A percentile compares a stretch with the other conserved stretches of the same genome.
Evolutionary conservation across 2,329 filamentous ascomycete genomes (phyloP).

Genomic region (Botryosphaeria dothidea): DNA sequence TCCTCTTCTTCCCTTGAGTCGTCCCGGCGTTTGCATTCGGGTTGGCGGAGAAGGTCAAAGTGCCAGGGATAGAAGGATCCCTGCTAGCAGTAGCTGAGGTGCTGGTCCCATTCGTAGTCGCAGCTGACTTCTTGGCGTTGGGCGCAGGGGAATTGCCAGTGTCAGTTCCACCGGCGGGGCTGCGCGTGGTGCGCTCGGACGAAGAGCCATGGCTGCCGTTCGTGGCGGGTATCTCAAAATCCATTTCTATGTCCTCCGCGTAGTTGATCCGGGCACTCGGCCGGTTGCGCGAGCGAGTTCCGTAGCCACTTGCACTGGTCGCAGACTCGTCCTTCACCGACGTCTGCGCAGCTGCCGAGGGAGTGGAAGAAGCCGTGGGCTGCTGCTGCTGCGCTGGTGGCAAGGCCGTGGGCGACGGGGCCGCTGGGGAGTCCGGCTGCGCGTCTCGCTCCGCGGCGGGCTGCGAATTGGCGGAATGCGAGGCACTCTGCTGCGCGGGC

Average conservation of each 20-base stretch:
- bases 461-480: conserved; percentile 37
- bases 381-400: conserved; percentile 31
- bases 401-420: conserved; percentile 29
- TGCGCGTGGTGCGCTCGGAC: conserved; percentile 41
- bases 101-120: conserved; percentile 39
- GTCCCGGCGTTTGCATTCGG: conserved; percentile 33
- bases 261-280: conserved; percentile 87
- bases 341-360: conserved; percentile 32
- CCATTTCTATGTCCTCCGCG: conserved; percentile 90
- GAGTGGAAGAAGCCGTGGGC: conserved; percentile 28
- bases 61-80: conserved; percentile 53
- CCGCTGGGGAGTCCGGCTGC: conserved; percentile 20
- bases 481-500: conserved; percentile 32
- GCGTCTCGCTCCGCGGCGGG: conserved; percentile 21
- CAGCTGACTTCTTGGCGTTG: conserved; percentile 40
- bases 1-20: conserved; percentile 18
- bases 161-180: conserved; percentile 34
- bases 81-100: conserved; percentile 34
- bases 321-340: conserved; percentile 31
- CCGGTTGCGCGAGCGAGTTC: conserved; percentile 90
- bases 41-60: conserved; percentile 59
- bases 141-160: conserved; percentile 31
- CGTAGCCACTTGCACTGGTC: conserved; percentile 67
- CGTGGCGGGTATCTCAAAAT: conserved; percentile 70
- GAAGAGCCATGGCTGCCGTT: conserved; percentile 60